These are phyloP conservation scores for Fusarium paranaense DNA, from an alignment of 2,329 filamentous ascomycete genomes.

Conservation along the genomic window DNA sequence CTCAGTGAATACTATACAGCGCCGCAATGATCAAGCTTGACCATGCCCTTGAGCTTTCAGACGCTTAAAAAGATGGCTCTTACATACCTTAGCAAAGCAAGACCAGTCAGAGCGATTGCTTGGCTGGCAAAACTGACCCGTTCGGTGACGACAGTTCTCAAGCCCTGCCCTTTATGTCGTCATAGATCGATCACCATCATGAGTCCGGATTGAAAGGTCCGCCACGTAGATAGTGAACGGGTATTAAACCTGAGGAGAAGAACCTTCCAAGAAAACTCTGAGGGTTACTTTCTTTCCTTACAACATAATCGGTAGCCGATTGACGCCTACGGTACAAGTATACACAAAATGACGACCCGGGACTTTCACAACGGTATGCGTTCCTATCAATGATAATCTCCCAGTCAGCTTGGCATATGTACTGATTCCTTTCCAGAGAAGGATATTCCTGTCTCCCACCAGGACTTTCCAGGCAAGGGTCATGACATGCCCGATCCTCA, in stretches of 20 bases:
- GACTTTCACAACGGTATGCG: slow-evolving; percentile 38
- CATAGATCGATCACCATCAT: slow-evolving; percentile 42
- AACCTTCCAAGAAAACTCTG: background rate
- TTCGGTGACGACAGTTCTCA: slow-evolving; percentile 34
- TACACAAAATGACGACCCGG: slow-evolving; percentile 36
- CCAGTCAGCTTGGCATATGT: background rate
- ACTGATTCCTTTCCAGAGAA: slow-evolving; percentile 50
- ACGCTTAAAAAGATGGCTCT: background rate
- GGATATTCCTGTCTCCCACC: slow-evolving; percentile 44
- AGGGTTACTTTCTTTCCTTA: background rate
- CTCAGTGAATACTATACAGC: background rate
- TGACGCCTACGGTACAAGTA: background rate
- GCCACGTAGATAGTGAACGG: background rate
- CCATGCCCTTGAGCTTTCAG: background rate
- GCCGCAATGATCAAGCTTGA: slow-evolving; percentile 12
- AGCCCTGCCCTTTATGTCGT: slow-evolving; percentile 34
- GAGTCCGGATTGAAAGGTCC: slow-evolving; percentile 35
- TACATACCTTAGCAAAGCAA: background rate
- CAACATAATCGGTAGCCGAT: background rate
- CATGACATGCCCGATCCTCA: slow-evolving; percentile 49
- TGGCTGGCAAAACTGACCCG: slow-evolving; percentile 20
- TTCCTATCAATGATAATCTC: background rate
- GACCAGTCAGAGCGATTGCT: slow-evolving; percentile 13
- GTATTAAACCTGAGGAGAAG: slow-evolving; percentile 21
- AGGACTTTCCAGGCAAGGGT: slow-evolving; percentile 46